Evolutionary conservation across 2,329 filamentous ascomycete species (phyloP).

Genomic region (Aspergillus novoparasiticus): DNA sequence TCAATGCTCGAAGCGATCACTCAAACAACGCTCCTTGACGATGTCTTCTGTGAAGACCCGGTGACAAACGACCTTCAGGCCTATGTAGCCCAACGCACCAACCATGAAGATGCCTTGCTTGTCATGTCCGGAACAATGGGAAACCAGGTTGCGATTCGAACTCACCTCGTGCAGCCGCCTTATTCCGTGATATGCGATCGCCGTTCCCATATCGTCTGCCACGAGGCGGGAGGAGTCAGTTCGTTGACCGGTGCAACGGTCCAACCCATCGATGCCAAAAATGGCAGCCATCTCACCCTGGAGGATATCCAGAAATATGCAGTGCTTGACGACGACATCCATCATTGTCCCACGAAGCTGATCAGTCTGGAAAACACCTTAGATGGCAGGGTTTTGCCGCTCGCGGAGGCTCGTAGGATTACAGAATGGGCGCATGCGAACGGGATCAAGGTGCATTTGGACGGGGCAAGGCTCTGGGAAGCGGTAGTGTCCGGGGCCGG

Average conservation of each 20-base stretch:
- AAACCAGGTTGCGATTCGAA: conserved; percentile 81
- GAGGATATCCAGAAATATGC: conserved; percentile 72
- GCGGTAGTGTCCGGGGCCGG: conserved; percentile 72
- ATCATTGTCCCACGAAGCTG: conserved; percentile 76
- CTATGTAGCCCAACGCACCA: conserved; percentile 71
- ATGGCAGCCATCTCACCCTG: conserved; percentile 73
- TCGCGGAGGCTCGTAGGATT: conserved; percentile 71
- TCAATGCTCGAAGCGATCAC: conserved; percentile 82
- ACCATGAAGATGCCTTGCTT: conserved; percentile 76
- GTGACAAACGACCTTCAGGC: conserved; percentile 76
- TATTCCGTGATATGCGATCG: conserved; percentile 79
- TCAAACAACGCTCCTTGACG: conserved; percentile 75
- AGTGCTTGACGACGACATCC: conserved; percentile 67
- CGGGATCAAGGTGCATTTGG: conserved; percentile 71
- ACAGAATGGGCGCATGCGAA: conserved; percentile 67
- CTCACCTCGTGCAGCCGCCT: conserved; percentile 77
- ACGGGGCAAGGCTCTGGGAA: conserved; percentile 82
- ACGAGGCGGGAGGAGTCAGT: conserved; percentile 69
- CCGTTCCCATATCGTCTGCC: conserved; percentile 73
- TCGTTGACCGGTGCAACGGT: conserved; percentile 71
- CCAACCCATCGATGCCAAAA: conserved; percentile 66
- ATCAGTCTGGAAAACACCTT: conserved; percentile 87
- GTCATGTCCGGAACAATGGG: conserved; percentile 93
- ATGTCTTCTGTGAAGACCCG: conserved; percentile 78
- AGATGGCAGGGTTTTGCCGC: conserved; percentile 75